These are phyloP conservation scores for Crinitomyces ghanaensis DNA, from an alignment of 805 yeast species.

Conservation along the genomic window DNA sequence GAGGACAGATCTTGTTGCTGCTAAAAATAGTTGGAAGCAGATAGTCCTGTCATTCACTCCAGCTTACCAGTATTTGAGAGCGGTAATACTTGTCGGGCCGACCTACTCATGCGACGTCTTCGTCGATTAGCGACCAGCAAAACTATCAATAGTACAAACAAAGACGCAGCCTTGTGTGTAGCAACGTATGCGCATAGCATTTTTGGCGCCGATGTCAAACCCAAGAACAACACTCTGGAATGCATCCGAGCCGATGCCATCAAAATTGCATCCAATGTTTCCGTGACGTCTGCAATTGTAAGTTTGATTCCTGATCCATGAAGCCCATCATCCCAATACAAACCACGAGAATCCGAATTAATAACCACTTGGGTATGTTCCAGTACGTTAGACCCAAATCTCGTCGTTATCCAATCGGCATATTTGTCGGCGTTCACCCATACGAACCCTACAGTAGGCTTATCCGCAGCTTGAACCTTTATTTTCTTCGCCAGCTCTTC, in stretches of 20 bases:
- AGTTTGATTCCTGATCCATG: constrained; percentile 16
- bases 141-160: no score
- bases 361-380: constrained; percentile 18
- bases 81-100: no score
- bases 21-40: no score
- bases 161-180: no score
- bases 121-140: no score
- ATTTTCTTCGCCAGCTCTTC: constrained; percentile 21
- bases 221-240: constrained; percentile 7
- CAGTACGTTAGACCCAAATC: constrained; percentile 18
- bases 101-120: no score
- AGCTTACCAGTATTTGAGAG: no score
- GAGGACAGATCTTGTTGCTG: no score
- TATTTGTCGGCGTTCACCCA: constrained; percentile 28
- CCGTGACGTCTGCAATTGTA: constrained; percentile 16
- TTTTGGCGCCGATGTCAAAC: constrained; percentile 6
- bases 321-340: constrained; percentile 22
- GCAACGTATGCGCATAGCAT: no score
- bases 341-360: constrained; percentile 19
- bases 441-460: constrained; percentile 24
- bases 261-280: constrained; percentile 11
- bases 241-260: constrained; percentile 7
- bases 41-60: no score
- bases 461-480: constrained; percentile 16
- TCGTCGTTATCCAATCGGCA: constrained; percentile 24